Base-by-base conservation (phyloP, 257 asterid species). In the Datura wrightii region DNA sequence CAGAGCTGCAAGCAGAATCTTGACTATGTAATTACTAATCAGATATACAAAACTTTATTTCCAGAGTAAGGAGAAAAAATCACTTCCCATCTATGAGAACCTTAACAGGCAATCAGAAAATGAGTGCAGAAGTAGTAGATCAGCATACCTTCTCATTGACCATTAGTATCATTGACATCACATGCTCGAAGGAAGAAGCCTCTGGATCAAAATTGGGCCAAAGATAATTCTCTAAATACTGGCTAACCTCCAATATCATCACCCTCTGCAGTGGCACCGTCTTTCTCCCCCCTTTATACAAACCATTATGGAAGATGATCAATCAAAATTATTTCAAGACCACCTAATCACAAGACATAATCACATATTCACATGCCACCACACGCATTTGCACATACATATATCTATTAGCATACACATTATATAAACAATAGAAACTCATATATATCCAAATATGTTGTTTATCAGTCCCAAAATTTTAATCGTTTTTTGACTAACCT, bases 131-230 rank as follows among this genome's bases (percentile, higher is more conserved):
- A 52, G 82, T 15, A 31, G 62, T 50, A 76, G 8, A 87, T 54
- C 24, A 55, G 3, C 36, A n/a, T 86, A 96, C 99, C 99, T 96
- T 96, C 92, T 96, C 99, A 90, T 96, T 96, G 86, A 96, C 92
- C 99, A 96, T 93, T 83, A 96, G 97, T 86, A 96, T 92, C 94
- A 96, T 94, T 19, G 99, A 96, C 99, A 96, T 96, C 82, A 96
- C 94, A 83, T 96, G 98, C 94, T 96, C 99, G 85, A 96, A 94
- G 15, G 97, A 90, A 84, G 99, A 91, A 72, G 91, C 89, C 91
- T 96, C 99, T 3, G 96, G 95, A 86, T 83, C 89, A 88, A 96
- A 96, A 90, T 93, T 93, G 24, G 99, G 99, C 98, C 95, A 94
- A 8, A 96, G 97, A 84, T 96, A 96, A 85, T 96, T 96, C 94